Conservation (phyloP, 768 basidiomycete species). For the Chalciporus piperatus region DNA sequence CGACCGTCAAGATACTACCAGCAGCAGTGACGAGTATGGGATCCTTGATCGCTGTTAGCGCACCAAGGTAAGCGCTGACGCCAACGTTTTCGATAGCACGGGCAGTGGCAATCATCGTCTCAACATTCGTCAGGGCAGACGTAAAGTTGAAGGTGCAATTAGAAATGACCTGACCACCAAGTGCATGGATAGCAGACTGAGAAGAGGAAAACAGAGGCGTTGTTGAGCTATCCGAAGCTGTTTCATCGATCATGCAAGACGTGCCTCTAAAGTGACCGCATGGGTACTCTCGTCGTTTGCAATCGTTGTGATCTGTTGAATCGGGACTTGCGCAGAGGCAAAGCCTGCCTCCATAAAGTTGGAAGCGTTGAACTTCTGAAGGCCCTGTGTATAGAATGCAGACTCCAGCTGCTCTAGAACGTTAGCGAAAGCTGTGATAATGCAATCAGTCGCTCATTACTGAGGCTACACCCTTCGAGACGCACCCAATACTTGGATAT, state of each 20-base stretch:
- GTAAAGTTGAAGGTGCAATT: constrained; percentile 70
- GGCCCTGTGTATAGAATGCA: constrained; percentile 63
- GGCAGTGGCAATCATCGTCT: constrained; percentile 67
- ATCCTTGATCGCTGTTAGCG: constrained; percentile 58
- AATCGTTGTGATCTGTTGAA: constrained; percentile 61
- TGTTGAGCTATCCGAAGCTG: background rate
- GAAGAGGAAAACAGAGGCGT: background rate
- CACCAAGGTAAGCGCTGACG: constrained; percentile 75
- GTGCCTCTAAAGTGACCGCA: constrained; percentile 49
- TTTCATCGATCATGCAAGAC: constrained; percentile 1
- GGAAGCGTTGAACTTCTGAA: constrained; percentile 57
- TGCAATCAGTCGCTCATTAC: background rate
- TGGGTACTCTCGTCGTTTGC: constrained; percentile 63
- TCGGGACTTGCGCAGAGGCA: constrained; percentile 47
- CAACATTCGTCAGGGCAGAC: constrained; percentile 57
- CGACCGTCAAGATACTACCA: constrained; percentile 71
- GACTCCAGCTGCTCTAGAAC: constrained; percentile 74
- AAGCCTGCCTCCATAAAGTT: constrained; percentile 71
- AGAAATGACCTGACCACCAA: constrained; percentile 53
- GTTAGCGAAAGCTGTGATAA: constrained; percentile 62
- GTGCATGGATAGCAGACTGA: constrained; percentile 47
- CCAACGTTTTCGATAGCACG: constrained; percentile 77
- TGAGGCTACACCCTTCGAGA: constrained; percentile 9
- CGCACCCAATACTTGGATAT: constrained; percentile 58
- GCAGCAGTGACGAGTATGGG: constrained; percentile 62